phyloP scores from a whole-genome alignment of 75 land plant genomes.

The Pinus albicaulis region DNA sequence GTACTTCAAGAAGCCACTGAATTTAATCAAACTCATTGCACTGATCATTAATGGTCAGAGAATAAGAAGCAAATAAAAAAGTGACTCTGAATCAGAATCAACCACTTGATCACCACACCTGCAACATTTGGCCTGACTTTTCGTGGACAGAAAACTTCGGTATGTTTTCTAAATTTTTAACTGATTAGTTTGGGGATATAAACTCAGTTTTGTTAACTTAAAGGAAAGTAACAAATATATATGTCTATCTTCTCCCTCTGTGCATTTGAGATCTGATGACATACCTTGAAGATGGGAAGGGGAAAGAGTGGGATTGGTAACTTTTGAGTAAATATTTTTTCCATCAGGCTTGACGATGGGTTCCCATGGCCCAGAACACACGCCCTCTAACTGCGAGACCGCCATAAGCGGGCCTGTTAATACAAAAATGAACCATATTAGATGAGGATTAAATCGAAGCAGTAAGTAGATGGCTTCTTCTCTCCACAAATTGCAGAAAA shows the following conservation, averaged over 20 bases:
- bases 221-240: not conserved
- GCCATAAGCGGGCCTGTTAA: not conserved
- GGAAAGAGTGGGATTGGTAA: constrained; percentile 66
- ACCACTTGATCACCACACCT: no score
- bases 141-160: no score
- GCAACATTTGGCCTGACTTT: no score
- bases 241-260: no score
- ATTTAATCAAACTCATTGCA: not conserved
- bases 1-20: not conserved
- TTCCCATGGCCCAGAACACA: not conserved
- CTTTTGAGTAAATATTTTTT: constrained; percentile 44
- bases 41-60: not conserved
- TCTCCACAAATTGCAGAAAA: not conserved
- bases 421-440: not conserved
- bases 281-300: constrained; percentile 63
- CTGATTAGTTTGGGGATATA: no score
- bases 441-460: not conserved
- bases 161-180: no score
- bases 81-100: not conserved
- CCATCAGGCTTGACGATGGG: no score
- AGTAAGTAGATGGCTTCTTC: not conserved
- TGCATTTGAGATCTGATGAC: not conserved
- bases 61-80: not conserved
- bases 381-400: not conserved
- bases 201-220: no score